Percentiles rank a stretch among this genome's conserved stretches.
Conservation (phyloP, 2,329 filamentous ascomycete species). For the Neurospora sp. region DNA sequence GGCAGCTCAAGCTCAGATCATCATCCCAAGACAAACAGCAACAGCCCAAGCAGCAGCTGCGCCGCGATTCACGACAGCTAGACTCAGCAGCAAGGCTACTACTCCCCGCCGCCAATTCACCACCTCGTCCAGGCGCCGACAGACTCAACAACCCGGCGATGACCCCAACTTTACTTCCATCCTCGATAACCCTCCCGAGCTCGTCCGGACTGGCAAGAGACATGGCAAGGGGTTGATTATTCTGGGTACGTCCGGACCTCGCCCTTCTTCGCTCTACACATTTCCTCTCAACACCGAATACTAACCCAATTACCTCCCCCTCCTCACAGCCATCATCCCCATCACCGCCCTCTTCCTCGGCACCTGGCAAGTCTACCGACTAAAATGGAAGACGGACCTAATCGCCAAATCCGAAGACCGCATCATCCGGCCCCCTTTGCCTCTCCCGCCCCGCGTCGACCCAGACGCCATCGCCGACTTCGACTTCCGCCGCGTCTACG, state of each 20-base stretch:
- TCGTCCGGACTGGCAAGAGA: constrained; percentile 62
- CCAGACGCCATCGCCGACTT: constrained; percentile 76
- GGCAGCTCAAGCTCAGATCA: neutral
- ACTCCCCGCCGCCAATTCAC: neutral
- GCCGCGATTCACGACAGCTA: neutral
- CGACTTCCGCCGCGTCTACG: constrained; percentile 77
- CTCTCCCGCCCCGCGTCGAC: constrained; percentile 75
- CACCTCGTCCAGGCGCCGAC: constrained; percentile 20
- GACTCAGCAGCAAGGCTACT: neutral
- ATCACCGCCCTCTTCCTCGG: constrained; percentile 83
- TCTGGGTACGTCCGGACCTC: constrained; percentile 42
- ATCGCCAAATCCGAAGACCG: constrained; percentile 89
- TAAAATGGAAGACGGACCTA: constrained; percentile 88
- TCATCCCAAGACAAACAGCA: neutral
- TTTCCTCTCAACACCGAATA: neutral
- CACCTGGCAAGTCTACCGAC: constrained; percentile 88
- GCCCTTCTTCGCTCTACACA: neutral
- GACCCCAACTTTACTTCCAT: constrained; percentile 75
- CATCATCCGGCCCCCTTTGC: constrained; percentile 73
- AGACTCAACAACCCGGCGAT: constrained; percentile 50
- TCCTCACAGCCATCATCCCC: constrained; percentile 61
- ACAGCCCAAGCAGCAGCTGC: neutral
- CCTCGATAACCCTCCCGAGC: constrained; percentile 71
- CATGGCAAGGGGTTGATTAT: constrained; percentile 77
- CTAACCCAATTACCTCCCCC: neutral